Percentiles rank a stretch among this genome's conserved stretches.
phyloP scores from a whole-genome alignment of 176 grass and related monocot species.

The Saccharum officinarum region DNA sequence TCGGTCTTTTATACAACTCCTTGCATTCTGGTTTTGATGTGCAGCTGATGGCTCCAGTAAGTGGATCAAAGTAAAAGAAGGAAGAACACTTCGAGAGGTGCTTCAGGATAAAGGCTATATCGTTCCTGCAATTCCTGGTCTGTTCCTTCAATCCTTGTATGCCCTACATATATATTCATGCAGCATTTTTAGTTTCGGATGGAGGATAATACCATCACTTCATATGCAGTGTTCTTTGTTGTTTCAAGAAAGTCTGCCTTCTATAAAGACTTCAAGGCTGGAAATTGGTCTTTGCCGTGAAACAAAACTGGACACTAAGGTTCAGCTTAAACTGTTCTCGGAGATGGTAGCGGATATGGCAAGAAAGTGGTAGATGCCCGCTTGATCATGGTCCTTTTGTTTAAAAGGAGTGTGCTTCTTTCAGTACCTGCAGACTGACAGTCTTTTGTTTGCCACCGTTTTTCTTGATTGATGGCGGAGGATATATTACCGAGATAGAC shows the following conservation, averaged over 20 bases:
- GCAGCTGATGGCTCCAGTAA: constrained; percentile 44
- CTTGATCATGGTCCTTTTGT: background rate
- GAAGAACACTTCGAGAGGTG: constrained; percentile 68
- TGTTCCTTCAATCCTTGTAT: constrained; percentile 1
- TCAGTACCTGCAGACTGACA: background rate
- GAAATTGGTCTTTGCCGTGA: constrained; percentile 81
- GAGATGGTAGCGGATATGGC: background rate
- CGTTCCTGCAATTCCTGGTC: constrained; percentile 79
- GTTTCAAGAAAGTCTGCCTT: constrained; percentile 83
- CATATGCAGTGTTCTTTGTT: constrained; percentile 78
- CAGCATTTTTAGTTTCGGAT: background rate
- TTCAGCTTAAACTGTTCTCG: background rate
- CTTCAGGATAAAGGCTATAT: constrained; percentile 63
- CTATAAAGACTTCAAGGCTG: constrained; percentile 69
- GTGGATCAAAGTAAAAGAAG: constrained; percentile 81
- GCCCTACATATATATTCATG: background rate
- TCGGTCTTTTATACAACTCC: background rate
- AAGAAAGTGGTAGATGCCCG: background rate
- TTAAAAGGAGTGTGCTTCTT: background rate
- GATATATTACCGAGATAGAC: background rate
- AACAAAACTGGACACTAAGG: background rate
- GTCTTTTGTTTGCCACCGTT: background rate
- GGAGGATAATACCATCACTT: background rate
- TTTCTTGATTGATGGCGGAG: background rate
- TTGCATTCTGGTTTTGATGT: constrained; percentile 33